These are phyloP conservation scores for Salvia hispanica DNA, from an alignment of 257 asterid species.

Conservation along the genomic window DNA sequence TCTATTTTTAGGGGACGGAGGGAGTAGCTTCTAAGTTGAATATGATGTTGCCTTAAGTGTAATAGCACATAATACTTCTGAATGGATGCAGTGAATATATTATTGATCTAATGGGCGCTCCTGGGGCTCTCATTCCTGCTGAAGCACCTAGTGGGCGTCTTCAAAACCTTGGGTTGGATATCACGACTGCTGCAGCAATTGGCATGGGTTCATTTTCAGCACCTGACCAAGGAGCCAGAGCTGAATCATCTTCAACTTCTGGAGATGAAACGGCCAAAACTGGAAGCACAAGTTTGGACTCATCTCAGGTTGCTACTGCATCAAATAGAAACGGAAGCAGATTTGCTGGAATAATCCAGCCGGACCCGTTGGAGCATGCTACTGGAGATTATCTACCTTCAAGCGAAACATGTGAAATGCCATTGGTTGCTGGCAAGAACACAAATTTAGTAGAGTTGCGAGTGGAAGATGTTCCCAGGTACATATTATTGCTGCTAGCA, in stretches of 20 bases:
- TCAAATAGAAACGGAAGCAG: conserved; percentile 34
- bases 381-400: conserved; percentile 43
- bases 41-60: neutral
- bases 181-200: conserved; percentile 43
- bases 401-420: conserved; percentile 33
- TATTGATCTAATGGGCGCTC: conserved; percentile 99
- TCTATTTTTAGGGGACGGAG: too few relatives aligned
- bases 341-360: conserved; percentile 36
- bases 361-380: conserved; percentile 44
- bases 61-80: conserved; percentile 19
- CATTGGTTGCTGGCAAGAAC: conserved; percentile 36
- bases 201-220: conserved; percentile 41
- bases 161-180: conserved; percentile 63
- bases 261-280: conserved; percentile 37
- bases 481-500: conserved; percentile 36
- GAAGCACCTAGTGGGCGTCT: conserved; percentile 76
- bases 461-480: conserved; percentile 48
- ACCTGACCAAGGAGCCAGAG: conserved; percentile 42
- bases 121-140: conserved; percentile 94
- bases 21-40: conserved; percentile 1
- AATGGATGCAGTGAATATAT: conserved; percentile 86
- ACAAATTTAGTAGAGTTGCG: conserved; percentile 41
- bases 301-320: conserved; percentile 33
- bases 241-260: conserved; percentile 36
- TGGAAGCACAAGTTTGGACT: conserved; percentile 37